A percentile compares a stretch with the other conserved stretches of the same genome.
Evolutionary conservation across 345 rosid genomes (phyloP).

Genomic region (Isatis tinctoria): DNA sequence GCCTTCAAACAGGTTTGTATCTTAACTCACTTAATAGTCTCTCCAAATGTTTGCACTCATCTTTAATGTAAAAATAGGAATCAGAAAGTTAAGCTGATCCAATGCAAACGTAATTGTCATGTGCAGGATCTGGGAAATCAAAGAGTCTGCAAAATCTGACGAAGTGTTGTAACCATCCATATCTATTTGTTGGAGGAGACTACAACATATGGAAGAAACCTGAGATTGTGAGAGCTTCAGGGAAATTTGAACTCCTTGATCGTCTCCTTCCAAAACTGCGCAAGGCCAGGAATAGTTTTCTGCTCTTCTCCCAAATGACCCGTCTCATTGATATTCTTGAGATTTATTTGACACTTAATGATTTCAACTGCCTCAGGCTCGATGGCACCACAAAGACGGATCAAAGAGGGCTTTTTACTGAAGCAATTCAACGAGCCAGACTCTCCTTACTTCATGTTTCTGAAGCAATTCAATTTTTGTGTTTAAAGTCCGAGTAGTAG

Average conservation of each 20-base stretch:
- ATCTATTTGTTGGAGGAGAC: conserved; percentile 73
- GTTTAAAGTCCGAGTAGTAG: too few relatives aligned
- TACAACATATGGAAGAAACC: conserved; percentile 81
- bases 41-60: not conserved
- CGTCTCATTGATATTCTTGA: conserved; percentile 92
- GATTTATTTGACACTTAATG: conserved; percentile 72
- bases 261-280: conserved; percentile 90
- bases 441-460: conserved; percentile 96
- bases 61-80: not conserved
- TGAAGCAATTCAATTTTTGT: too few relatives aligned
- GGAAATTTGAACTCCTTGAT: conserved; percentile 96
- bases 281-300: conserved; percentile 77
- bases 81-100: not conserved
- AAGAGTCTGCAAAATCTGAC: conserved; percentile 87
- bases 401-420: conserved; percentile 81
- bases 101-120: conserved; percentile 17
- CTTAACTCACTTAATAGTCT: conserved; percentile 12
- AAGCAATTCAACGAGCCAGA: conserved; percentile 89
- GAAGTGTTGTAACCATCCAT: conserved; percentile 98
- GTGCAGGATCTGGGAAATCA: conserved; percentile 85
- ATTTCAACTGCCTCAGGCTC: conserved; percentile 80
- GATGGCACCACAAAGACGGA: conserved; percentile 98
- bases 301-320: conserved; percentile 98
- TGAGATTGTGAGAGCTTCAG: conserved; percentile 89
- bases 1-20: conserved; percentile 78